phyloP scores from a whole-genome alignment of 192 early-diverging fungal species.

The Lunasporangiospora selenospora region DNA sequence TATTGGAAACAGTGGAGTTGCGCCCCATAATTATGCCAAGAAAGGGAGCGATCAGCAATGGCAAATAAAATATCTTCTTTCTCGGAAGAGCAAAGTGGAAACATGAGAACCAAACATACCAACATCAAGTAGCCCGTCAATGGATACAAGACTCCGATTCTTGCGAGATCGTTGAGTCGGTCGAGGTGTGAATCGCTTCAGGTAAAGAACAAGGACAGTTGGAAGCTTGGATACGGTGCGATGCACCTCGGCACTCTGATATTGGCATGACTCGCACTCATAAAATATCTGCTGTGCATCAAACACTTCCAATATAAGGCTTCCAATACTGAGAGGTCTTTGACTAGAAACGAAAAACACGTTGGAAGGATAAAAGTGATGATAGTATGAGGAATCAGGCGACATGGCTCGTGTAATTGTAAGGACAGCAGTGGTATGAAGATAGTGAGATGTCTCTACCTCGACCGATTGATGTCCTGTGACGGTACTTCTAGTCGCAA shows the following conservation, averaged over 20 bases:
- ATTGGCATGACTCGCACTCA: conserved; percentile 12
- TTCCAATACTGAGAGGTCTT: conserved; percentile 1
- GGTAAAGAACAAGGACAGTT: conserved; percentile 16
- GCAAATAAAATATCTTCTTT: background rate
- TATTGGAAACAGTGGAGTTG: background rate
- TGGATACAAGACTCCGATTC: conserved; percentile 13
- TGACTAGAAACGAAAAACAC: conserved; percentile 5
- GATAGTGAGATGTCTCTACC: background rate
- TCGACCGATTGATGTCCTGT: conserved; percentile 10
- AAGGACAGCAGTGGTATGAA: background rate
- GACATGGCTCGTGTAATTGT: no score
- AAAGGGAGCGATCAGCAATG: background rate
- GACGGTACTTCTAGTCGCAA: conserved; percentile 19
- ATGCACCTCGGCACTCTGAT: conserved; percentile 11
- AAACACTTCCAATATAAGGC: conserved; percentile 18
- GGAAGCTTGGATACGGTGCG: conserved; percentile 22
- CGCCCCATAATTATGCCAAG: background rate
- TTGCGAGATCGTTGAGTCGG: conserved; percentile 10
- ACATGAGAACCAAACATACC: no score
- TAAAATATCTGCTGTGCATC: conserved; percentile 5
- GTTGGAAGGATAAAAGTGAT: background rate
- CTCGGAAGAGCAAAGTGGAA: no score
- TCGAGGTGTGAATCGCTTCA: conserved; percentile 16
- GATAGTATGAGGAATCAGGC: background rate
- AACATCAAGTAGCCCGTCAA: conserved; percentile 26